Evolutionary conservation across 2,329 filamentous ascomycete species (phyloP), one percentile per base, ranked within the genome.

Genomic region (Rhynchosporium secalis): DNA sequence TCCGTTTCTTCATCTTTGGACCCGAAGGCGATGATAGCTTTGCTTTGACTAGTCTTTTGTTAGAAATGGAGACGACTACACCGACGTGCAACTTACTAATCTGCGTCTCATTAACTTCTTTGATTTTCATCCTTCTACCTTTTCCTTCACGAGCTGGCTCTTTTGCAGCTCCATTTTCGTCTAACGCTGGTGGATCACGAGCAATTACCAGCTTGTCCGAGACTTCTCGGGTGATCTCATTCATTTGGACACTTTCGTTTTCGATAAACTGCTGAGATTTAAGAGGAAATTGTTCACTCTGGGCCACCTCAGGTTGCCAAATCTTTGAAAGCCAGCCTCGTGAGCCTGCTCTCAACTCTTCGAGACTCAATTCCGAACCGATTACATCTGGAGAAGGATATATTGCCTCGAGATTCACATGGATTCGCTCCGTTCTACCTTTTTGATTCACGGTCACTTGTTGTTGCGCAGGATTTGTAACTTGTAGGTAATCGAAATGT

Each of bases 81-180:
- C 12, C 7, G 2, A 31, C 8, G 9, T 15, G 15, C 10, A 20
- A 81, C 88, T 79, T 79, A 96, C 91, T 91, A 58, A 94, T 96
- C 76, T 97, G 92, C 2, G 93, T 96, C 76, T 96, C 92, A 70
- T 93, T 93, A 61, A 93, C 81, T 72, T 97, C 92, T 77, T 91
- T 89, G 52, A 89, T 78, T 76, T 96, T 94, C 78, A 93, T 87
- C 73, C 88, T 91, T 74, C 85, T 88, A 40, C 79, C 78, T 72
- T 80, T 80, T 66, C 77, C 80, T 72, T 82, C 76, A 65, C 76
- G 76, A 43, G 76, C 69, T 38, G 77, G 76, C 49, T 80, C 75
- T 66, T 80, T 79, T 15, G 79, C 72, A 0, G 76, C 79, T 2
- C 85, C 85, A 69, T 88, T 88, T 72, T 88, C 85, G 62, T 88